phyloP scores from a whole-genome alignment of 805 yeast genomes.

The Candida vaughaniae region DNA sequence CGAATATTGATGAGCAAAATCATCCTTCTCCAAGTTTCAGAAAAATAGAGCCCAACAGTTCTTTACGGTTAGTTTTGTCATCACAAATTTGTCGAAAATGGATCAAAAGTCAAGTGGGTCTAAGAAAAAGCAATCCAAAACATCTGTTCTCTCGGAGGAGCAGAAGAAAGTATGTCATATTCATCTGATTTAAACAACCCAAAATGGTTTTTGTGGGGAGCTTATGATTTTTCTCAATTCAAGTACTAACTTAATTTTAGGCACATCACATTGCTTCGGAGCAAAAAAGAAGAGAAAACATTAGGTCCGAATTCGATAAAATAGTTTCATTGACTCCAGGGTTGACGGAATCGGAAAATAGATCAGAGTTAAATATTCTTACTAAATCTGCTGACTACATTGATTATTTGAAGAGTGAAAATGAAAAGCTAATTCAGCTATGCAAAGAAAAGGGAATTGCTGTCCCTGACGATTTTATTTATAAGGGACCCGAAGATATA shows the following conservation, averaged over 20 bases:
- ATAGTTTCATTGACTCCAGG: conserved; percentile 76
- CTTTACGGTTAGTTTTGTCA: too few species aligned
- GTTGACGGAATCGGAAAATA: conserved; percentile 62
- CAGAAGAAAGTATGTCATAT: conserved; percentile 33
- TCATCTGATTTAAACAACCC: too few species aligned
- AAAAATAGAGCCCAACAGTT: too few species aligned
- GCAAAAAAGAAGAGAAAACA: conserved; percentile 82
- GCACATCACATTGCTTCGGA: conserved; percentile 83
- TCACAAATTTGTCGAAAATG: too few species aligned
- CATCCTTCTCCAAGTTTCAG: too few species aligned
- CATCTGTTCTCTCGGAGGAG: conserved; percentile 33
- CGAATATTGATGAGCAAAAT: too few species aligned
- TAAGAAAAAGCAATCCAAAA: conserved; percentile 23
- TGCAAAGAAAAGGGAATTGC: conserved; percentile 42
- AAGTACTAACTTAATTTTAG: conserved; percentile 29
- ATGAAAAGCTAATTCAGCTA: conserved; percentile 41
- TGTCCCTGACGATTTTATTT: conserved; percentile 40
- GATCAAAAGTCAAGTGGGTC: conserved; percentile 2
- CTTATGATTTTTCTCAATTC: too few species aligned
- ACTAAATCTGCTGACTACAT: conserved; percentile 61
- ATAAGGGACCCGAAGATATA: conserved; percentile 25
- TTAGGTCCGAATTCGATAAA: conserved; percentile 76
- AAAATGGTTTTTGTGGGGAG: conserved; percentile 1
- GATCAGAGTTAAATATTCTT: conserved; percentile 78
- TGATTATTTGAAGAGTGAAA: conserved; percentile 49